Base-by-base conservation (phyloP, 768 basidiomycete species). In the Termitomyces heimii region DNA sequence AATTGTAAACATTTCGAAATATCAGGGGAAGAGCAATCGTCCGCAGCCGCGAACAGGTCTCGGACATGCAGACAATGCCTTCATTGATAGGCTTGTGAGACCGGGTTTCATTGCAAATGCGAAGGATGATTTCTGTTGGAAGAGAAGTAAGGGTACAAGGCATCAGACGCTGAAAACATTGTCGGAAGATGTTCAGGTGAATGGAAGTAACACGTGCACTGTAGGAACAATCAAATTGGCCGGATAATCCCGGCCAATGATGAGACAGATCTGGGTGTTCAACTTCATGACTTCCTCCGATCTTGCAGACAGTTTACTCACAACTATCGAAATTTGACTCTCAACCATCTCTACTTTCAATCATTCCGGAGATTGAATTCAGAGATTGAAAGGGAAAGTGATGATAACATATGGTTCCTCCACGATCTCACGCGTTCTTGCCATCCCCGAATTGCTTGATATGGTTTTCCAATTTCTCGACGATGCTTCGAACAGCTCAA, bases 381-480 rank as follows among this genome's bases (percentile, higher is more conserved):
- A 24, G 35, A 50, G 13, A 51, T 16, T 1, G 10, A 18, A 51
- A 39, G 2, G 35, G 10, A 16, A 31, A 48, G 13, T 18, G 5
- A 55, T 56, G 59, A 24, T 44, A 20, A 52, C 42, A 26, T 16
- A 45, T 24, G 28, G 31, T 6, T 47, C 55, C 29, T 54, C 58
- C 26, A 59, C 48, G 18, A 58, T 60, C 20, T 67, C 71, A 44
- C 78, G 78, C 35, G 78, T 81, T 6, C 65, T 86, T 1, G 70
- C 65, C 31, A 83, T 85, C 20, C 81, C 85, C 0, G 85, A 87
- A 65, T 75, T 87, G 0, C 70, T 86, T 24, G 77, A 82, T 52
- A 75, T 82, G 66, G 70, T 87, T 9, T 81, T 86, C 66, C 68
- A 67, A 32, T 78, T 73, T 58, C 62, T 84, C 24, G 79, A 80